These are phyloP conservation scores for Blumeriella jaapii DNA, from an alignment of 2,329 filamentous ascomycete species.

Conservation along the genomic window DNA sequence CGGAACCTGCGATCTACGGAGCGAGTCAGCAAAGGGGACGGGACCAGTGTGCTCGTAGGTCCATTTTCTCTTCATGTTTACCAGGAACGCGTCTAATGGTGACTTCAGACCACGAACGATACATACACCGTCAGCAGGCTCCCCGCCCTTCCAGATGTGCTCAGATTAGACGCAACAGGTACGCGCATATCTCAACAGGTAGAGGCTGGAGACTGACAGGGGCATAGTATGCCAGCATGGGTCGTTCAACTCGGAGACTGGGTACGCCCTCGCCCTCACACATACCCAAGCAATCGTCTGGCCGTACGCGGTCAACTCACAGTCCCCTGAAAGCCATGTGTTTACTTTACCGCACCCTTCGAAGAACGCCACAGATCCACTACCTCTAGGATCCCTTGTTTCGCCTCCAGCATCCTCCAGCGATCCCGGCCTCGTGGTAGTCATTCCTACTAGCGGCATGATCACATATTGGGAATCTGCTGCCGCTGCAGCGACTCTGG, in stretches of 20 bases:
- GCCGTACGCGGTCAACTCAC: constrained; percentile 64
- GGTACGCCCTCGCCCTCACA: constrained; percentile 71
- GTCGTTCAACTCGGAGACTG: constrained; percentile 51
- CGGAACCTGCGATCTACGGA: constrained; percentile 45
- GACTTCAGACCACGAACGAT: constrained; percentile 61
- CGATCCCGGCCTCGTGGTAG: constrained; percentile 75
- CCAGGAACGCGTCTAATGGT: constrained; percentile 1
- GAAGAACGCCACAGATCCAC: constrained; percentile 52
- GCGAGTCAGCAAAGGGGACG: constrained; percentile 57
- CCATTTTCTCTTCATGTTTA: constrained; percentile 3
- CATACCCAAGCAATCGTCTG: constrained; percentile 77
- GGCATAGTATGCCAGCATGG: constrained; percentile 50
- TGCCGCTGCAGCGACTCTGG: constrained; percentile 73
- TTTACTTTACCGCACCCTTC: constrained; percentile 69
- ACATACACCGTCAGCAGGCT: constrained; percentile 80
- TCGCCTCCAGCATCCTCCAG: constrained; percentile 65
- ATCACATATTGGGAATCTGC: constrained; percentile 95
- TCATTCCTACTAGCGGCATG: constrained; percentile 74
- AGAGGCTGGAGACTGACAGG: constrained; percentile 9
- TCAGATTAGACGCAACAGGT: constrained; percentile 57
- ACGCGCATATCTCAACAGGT: constrained; percentile 26
- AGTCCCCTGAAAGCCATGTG: constrained; percentile 64
- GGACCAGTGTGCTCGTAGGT: constrained; percentile 53
- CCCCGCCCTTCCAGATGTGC: constrained; percentile 66
- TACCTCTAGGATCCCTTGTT: constrained; percentile 76